Percentiles rank a stretch among this genome's conserved stretches.
phyloP scores from a whole-genome alignment of 352 stramenopile species.

The Globisporangium abappressorium region DNA sequence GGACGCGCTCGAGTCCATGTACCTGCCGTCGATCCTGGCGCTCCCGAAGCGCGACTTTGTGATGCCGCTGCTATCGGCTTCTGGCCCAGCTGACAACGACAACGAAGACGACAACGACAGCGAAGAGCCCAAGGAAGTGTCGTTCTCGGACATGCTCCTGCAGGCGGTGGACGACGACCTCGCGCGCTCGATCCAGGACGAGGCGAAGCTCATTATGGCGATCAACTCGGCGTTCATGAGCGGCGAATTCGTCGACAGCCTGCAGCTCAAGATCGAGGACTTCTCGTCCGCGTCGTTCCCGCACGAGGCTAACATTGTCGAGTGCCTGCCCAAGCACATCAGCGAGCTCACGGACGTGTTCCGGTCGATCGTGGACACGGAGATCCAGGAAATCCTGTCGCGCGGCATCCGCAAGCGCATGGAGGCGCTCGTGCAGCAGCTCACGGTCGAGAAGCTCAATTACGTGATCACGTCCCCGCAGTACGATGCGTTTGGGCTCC shows the following conservation, averaged over 20 bases:
- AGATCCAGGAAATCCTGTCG: constrained; percentile 63
- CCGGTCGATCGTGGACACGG: constrained; percentile 65
- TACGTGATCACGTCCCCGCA: constrained; percentile 64
- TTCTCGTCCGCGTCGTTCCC: constrained; percentile 48
- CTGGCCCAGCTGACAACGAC: background rate
- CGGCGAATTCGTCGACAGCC: constrained; percentile 59
- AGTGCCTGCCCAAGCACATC: constrained; percentile 74
- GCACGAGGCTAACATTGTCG: constrained; percentile 49
- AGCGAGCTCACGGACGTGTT: constrained; percentile 69
- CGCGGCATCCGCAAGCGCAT: constrained; percentile 44
- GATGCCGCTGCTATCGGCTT: constrained; percentile 35
- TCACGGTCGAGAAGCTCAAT: constrained; percentile 50
- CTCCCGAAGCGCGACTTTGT: constrained; percentile 58
- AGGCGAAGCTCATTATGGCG: constrained; percentile 84
- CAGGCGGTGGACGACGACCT: constrained; percentile 80
- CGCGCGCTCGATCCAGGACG: constrained; percentile 49
- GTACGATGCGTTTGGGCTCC: constrained; percentile 61
- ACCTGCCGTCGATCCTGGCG: constrained; percentile 69
- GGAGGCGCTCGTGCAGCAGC: constrained; percentile 35
- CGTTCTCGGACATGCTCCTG: constrained; percentile 79
- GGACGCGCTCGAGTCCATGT: constrained; percentile 79
- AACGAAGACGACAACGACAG: constrained; percentile 16
- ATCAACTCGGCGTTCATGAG: constrained; percentile 85
- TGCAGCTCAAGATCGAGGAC: constrained; percentile 61
- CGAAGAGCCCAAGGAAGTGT: constrained; percentile 32